Conservation (phyloP, 805 yeast species). For the Cyberlindnera nakhonratchasimensis region DNA sequence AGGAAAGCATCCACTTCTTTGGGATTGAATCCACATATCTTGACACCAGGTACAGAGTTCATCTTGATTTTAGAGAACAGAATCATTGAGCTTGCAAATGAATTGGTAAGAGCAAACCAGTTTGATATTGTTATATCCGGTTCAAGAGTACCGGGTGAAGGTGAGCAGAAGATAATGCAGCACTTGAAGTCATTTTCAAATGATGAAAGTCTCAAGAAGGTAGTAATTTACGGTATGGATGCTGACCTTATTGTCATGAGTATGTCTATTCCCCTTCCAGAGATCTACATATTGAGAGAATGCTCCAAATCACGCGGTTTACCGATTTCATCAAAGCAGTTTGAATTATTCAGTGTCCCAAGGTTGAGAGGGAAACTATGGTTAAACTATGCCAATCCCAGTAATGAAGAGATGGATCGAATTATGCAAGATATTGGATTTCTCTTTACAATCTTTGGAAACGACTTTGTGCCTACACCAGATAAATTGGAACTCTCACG, state of each 20-base stretch:
- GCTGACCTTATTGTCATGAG: conserved; percentile 94
- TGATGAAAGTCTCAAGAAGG: conserved; percentile 60
- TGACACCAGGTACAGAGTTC: conserved; percentile 94
- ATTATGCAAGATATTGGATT: conserved; percentile 79
- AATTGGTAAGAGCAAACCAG: conserved; percentile 17
- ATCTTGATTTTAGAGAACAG: conserved; percentile 81
- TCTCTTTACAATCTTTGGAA: conserved; percentile 87
- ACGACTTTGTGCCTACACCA: conserved; percentile 90
- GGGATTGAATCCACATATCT: conserved; percentile 70
- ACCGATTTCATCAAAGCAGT: conserved; percentile 57
- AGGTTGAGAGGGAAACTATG: neutral
- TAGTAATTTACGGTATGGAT: conserved; percentile 81
- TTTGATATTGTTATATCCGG: conserved; percentile 75
- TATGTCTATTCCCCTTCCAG: conserved; percentile 79
- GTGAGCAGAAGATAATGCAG: conserved; percentile 94
- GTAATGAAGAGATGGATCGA: conserved; percentile 34
- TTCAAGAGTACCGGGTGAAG: conserved; percentile 94
- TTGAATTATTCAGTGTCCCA: conserved; percentile 60
- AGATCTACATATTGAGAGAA: conserved; percentile 81
- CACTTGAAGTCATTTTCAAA: conserved; percentile 63
- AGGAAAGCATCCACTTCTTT: conserved; percentile 76
- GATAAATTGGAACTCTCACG: conserved; percentile 71
- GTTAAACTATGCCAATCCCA: conserved; percentile 53
- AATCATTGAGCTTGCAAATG: conserved; percentile 70
- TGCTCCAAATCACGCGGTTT: conserved; percentile 42